A percentile compares a stretch with the other conserved stretches of the same genome.
phyloP scores from a whole-genome alignment of 2,329 filamentous ascomycete genomes.

The Fusarium tuaranense region DNA sequence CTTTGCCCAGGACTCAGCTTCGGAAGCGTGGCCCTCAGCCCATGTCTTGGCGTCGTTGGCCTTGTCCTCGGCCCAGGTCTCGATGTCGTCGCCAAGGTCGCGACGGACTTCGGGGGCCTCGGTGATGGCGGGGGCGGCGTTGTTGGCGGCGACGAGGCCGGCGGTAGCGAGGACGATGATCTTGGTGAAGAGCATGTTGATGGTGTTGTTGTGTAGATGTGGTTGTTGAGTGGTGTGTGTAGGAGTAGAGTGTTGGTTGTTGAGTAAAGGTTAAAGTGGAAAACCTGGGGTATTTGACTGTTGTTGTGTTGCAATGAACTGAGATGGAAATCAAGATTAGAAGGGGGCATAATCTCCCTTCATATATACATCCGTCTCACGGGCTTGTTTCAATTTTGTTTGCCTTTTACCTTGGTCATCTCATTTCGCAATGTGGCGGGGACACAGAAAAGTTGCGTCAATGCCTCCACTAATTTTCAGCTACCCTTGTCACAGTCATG shows the following conservation, averaged over 20 bases:
- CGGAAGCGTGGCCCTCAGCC: slow-evolving; percentile 17
- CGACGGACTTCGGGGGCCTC: slow-evolving; percentile 23
- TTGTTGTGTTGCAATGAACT: background rate
- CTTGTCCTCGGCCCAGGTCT: slow-evolving; percentile 27
- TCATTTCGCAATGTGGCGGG: slow-evolving; percentile 9
- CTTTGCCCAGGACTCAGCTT: slow-evolving; percentile 16
- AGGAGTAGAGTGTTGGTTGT: background rate
- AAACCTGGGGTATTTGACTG: background rate
- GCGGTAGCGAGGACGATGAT: slow-evolving; percentile 37
- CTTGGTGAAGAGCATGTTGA: slow-evolving; percentile 42
- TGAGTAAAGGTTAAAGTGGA: background rate
- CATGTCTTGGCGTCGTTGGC: slow-evolving; percentile 16
- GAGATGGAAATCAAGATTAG: background rate
- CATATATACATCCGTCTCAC: slow-evolving; percentile 22
- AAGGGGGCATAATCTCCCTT: slow-evolving; percentile 16
- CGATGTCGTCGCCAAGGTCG: slow-evolving; percentile 33
- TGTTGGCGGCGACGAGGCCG: slow-evolving; percentile 34
- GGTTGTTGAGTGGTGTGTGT: background rate
- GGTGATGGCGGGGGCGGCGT: slow-evolving; percentile 26
- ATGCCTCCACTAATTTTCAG: background rate
- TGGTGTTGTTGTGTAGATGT: background rate
- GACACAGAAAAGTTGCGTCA: slow-evolving; percentile 17
- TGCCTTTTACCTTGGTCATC: background rate
- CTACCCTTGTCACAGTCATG: background rate
- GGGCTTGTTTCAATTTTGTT: slow-evolving; percentile 7